Base-by-base conservation (phyloP, 441 rosid species). In the Populus hybrid region DNA sequence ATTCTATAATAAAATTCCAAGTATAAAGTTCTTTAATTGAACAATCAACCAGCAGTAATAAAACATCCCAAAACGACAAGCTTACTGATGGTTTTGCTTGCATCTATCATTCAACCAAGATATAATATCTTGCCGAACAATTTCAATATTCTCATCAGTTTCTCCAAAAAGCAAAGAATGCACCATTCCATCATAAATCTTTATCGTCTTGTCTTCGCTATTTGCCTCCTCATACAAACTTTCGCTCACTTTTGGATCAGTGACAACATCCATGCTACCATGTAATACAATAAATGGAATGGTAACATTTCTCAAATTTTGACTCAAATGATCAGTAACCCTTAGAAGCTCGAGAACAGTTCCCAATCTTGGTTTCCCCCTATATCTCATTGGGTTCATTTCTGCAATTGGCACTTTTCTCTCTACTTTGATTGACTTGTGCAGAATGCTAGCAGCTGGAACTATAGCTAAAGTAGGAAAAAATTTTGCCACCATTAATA, bases 211-310 rank as follows among this genome's bases (percentile, higher is more conserved):
- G 38, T 35, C 98, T 26, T 70, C 66, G 61, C 97, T 93, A 59
- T 66, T 78, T 1, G 99, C 94, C 69, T 74, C 38, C 38, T 35
- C 38, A 7, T 35, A 6, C 38, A 35, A 35, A 35, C 38, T 35
- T 35, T 81, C 81, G 81, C 96, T 95, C 83, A 92, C 96, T 9
- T 86, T 85, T 21, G 98, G 97, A 84, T 93, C 97, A 1, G 99
- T 95, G 2, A 95, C 98, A 67, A 82, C 94, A 81, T 92, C 99
- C 1, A 82, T 97, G 67, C 88, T 91, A 1, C 98, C 99, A 77
- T 95, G 99, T 59, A 93, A 46, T 26, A 92, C 88, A 32, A 95
- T 75, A 42, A 92, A 95, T 0, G 98, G 98, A 36, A 93, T 78
- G 14, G 80, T 85, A 32, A 91, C 94, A 68, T 90, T 92, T 5